Base-by-base conservation (phyloP, 768 basidiomycete genomes). In the Boletus tomentosulus region DNA sequence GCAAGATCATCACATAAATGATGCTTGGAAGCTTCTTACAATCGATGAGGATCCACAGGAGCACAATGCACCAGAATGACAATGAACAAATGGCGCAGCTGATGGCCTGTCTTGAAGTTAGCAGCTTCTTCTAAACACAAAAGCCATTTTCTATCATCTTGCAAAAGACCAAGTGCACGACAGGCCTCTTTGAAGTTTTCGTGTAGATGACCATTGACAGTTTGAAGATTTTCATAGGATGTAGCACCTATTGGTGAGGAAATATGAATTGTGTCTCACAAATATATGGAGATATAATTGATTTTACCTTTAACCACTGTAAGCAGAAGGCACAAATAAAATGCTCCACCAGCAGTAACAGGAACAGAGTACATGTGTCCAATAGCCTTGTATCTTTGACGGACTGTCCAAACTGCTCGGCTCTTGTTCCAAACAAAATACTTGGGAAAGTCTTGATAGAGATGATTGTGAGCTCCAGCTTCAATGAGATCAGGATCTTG, bases 261-360 rank as follows among this genome's bases (percentile, higher is more conserved):
- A 19, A 19, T 19, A 19, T 19, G 19, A 19, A 19, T 19, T 19
- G 19, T 19, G 19, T 19, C 19, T 19, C 19, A 19, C 1, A 19
- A 19, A 19, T 19, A 1, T 19, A 19, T 19, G 19, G 19, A 19
- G 19, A 19, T 19, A 19, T 19, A 19, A 19, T 19, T 19, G 19
- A 19, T 19, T 19, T 19, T n/a, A 58, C 48, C 57, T 48, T 61
- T 68, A 25, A 75, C 69, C 38, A 69, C 60, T 39, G 75, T 74
- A 0, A 80, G 68, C 3, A 79, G 61, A 9, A 68, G 62, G 3
- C 65, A 42, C 6, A 80, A 63, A 49, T 78, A 78, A 43, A 76
- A 78, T 0, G 53, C 46, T 42, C 78, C 74, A 2, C 75, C 73
- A 37, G 60, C 52, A 33, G 52, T 51, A 3, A 71, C 63, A 45